Conservation (phyloP, 2,329 filamentous ascomycete genomes). For the Botrytis elliptica region DNA sequence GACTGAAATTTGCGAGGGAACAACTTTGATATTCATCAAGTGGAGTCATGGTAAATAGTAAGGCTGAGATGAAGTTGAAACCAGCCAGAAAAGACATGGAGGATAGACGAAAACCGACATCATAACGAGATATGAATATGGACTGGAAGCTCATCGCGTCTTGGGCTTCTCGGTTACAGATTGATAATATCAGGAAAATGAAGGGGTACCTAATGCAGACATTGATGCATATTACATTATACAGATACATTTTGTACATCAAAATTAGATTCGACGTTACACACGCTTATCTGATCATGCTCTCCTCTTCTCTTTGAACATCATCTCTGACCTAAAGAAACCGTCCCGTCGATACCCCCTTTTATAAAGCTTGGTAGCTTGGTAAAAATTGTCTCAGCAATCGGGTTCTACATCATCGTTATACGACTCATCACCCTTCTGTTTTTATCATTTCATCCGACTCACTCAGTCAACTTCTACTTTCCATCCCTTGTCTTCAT, state of each 20-base stretch:
- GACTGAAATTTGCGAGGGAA: not conserved
- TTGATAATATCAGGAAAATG: not conserved
- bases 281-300: not conserved
- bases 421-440: not conserved
- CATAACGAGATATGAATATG: not conserved
- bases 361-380: not conserved
- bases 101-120: not conserved
- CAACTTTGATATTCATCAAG: not conserved
- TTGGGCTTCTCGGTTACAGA: not conserved
- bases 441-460: too few relatives aligned
- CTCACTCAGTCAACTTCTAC: not conserved
- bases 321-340: not conserved
- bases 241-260: not conserved
- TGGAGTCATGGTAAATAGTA: not conserved
- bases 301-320: not conserved
- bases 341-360: rapidly evolving
- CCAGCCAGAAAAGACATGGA: not conserved
- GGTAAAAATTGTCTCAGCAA: not conserved
- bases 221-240: not conserved
- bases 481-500: not conserved
- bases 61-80: not conserved
- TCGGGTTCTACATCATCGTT: not conserved
- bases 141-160: not conserved
- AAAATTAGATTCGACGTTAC: not conserved
- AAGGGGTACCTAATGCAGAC: too few relatives aligned